Conservation (phyloP, 2,329 filamentous ascomycete species). For the Colletotrichum lupini region DNA sequence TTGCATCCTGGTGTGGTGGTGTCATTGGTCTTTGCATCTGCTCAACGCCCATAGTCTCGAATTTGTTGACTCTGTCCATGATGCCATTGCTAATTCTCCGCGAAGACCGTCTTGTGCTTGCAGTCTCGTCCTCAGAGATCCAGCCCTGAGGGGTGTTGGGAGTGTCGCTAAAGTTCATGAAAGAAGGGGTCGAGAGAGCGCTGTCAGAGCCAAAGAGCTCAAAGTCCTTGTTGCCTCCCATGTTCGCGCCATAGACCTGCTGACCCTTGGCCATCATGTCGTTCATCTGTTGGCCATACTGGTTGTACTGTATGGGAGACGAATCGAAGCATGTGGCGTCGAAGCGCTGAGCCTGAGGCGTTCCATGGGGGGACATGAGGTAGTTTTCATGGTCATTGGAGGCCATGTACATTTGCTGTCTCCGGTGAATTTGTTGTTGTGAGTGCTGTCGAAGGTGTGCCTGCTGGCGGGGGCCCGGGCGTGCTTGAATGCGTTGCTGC, state of each 20-base stretch:
- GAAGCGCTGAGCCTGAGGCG: conserved; percentile 65
- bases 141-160: conserved; percentile 55
- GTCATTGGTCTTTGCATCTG: conserved; percentile 66
- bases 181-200: conserved; percentile 60
- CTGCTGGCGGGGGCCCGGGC: conserved; percentile 71
- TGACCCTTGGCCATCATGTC: conserved; percentile 61
- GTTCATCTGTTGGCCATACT: conserved; percentile 55
- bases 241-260: conserved; percentile 51
- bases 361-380: conserved; percentile 66
- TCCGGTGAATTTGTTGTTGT: conserved; percentile 52
- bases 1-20: conserved; percentile 69
- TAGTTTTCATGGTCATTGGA: conserved; percentile 62
- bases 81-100: conserved; percentile 71
- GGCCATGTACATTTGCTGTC: conserved; percentile 45
- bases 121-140: conserved; percentile 61
- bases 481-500: conserved; percentile 81
- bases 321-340: conserved; percentile 58
- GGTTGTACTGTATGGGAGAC: conserved; percentile 57
- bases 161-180: conserved; percentile 62
- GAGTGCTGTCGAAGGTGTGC: conserved; percentile 46
- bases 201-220: conserved; percentile 60
- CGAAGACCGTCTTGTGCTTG: conserved; percentile 54
- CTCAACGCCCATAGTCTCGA: conserved; percentile 63
- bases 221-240: conserved; percentile 58
- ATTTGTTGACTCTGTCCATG: conserved; percentile 69